These are phyloP conservation scores for Colletotrichum trifolii DNA, from an alignment of 2,329 filamentous ascomycete species.

Conservation along the genomic window DNA sequence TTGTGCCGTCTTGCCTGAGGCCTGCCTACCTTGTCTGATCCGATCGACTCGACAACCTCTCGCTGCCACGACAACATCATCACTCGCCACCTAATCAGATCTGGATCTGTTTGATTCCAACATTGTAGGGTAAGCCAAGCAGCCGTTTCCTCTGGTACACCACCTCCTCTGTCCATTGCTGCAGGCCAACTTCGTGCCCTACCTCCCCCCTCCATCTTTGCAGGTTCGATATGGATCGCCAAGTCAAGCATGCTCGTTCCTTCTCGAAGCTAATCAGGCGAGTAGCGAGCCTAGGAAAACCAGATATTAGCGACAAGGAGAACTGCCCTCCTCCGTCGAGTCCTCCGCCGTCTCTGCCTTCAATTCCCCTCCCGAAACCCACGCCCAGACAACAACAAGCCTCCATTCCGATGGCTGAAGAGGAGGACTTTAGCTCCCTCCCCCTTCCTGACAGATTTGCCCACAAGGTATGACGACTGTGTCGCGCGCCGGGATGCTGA, in stretches of 20 bases:
- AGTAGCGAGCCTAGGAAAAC: constrained; percentile 32
- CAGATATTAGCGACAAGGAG: constrained; percentile 22
- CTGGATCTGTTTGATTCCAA: neutral
- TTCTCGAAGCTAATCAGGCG: constrained; percentile 32
- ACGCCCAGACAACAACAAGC: constrained; percentile 1
- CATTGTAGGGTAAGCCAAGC: constrained; percentile 22
- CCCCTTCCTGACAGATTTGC: constrained; percentile 83
- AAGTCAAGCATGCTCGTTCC: constrained; percentile 31
- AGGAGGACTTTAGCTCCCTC: constrained; percentile 85
- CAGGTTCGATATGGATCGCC: constrained; percentile 14
- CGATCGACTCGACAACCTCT: constrained; percentile 1
- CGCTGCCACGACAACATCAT: constrained; percentile 27
- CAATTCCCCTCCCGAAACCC: neutral
- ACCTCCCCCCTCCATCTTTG: neutral
- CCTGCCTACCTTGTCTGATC: constrained; percentile 6
- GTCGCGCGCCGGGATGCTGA: neutral
- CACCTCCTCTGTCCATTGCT: constrained; percentile 14
- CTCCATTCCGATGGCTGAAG: constrained; percentile 75
- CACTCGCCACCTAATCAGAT: constrained; percentile 4
- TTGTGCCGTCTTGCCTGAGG: neutral
- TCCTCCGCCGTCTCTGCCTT: constrained; percentile 5
- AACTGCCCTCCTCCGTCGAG: constrained; percentile 1
- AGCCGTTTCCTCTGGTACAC: constrained; percentile 7
- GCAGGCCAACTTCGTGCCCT: neutral
- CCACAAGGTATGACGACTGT: constrained; percentile 73